Percentiles rank a stretch among this genome's conserved stretches.
phyloP scores from a whole-genome alignment of 2,329 filamentous ascomycete species.

The Ustilaginoidea virens region DNA sequence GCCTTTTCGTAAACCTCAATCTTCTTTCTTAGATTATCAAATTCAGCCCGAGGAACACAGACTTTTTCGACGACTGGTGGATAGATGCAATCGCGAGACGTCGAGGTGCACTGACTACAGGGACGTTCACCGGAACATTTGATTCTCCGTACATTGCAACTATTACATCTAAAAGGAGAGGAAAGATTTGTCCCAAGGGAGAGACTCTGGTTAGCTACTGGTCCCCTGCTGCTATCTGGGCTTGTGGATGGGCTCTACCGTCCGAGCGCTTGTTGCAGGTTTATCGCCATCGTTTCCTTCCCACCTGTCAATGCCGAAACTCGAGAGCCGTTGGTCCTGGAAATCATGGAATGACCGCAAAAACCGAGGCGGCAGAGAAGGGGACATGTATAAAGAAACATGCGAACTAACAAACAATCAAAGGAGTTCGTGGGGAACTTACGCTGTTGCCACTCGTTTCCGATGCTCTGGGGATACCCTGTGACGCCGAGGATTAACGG shows the following conservation, averaged over 20 bases:
- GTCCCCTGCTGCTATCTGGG: background rate
- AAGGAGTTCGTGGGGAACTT: slow-evolving; percentile 5
- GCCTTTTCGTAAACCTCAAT: slow-evolving; percentile 24
- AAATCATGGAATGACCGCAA: too few relatives aligned
- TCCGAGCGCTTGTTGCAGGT: background rate
- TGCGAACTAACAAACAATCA: too few relatives aligned
- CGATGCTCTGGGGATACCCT: slow-evolving; percentile 30
- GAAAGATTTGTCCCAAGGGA: background rate
- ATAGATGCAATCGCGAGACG: slow-evolving; percentile 31
- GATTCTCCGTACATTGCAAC: slow-evolving; percentile 35
- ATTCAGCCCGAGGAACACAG: slow-evolving; percentile 23
- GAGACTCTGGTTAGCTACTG: background rate
- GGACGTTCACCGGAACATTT: slow-evolving; percentile 36
- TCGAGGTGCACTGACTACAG: slow-evolving; percentile 27
- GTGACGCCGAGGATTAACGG: slow-evolving; percentile 33
- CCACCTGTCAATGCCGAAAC: background rate
- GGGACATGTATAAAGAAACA: too few relatives aligned
- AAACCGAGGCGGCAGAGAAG: too few relatives aligned
- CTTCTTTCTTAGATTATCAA: slow-evolving; percentile 24
- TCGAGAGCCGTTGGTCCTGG: too few relatives aligned
- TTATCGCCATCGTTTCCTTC: background rate
- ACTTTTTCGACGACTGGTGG: slow-evolving; percentile 28
- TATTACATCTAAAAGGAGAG: slow-evolving; percentile 35
- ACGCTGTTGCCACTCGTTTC: slow-evolving; percentile 34
- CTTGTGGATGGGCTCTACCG: background rate